Base-by-base conservation (phyloP, 768 basidiomycete species). In the Termitomyces titanicus region DNA sequence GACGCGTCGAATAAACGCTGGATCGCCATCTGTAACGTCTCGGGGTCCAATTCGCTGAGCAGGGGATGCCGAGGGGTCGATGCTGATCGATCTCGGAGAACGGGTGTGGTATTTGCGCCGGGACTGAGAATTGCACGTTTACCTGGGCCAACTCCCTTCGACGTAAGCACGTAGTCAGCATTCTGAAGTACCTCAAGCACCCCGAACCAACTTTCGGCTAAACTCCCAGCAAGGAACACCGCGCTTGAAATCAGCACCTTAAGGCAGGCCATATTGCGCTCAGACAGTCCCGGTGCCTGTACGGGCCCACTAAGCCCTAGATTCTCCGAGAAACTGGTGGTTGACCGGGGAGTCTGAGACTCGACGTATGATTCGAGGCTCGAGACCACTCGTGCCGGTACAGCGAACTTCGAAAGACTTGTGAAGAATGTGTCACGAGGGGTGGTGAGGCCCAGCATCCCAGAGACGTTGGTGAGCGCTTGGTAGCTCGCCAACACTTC, bases 401-500 rank as follows among this genome's bases (percentile, higher is more conserved):
- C 90, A 0, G 94, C 89, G 55, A 92, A 87, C 66, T 94, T 94
- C n/a, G 92, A 83, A 15, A 99, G 79, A 46, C 84, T 88, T 20
- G 84, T 89, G 65, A 98, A 84, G 73, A 99, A 94, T 0, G 96
- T 95, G 57, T 98, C 94, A 18, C 96, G 82, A 0, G 95, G 94
- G 0, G 94, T 98, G 1, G 78, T 73, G 1, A 98, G 78, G 1
- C 84, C 84, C n/a, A 98, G 82, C 73, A 93, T 89, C 18, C 95
- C 96, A 22, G 92, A 86, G 2, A 92, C 91, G 54, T 90, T 88
- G 3, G 91, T 88, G 72, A 98, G 81, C 7, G 87, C 83, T 63
- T 95, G 90, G 57, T 92, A 84, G 56, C 89, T 87, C 3, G 82
- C 79, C 5, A 97, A 78, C 6, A 91, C 87, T 44, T 95, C 94